phyloP scores from a whole-genome alignment of 179 eudicot genomes.

The Patellifolia procumbens region DNA sequence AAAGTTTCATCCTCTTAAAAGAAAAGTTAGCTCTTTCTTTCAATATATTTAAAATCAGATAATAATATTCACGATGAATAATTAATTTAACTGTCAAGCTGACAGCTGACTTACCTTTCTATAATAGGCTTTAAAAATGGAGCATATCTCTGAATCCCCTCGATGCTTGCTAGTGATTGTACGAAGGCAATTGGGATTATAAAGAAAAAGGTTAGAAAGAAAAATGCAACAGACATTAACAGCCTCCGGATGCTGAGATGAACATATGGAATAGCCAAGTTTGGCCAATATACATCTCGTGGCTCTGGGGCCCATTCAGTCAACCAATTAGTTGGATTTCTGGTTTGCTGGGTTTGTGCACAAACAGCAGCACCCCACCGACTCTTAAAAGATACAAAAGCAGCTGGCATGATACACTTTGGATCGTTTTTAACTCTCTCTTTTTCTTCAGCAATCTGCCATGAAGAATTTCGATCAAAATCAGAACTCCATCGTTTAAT shows the following conservation, averaged over 20 bases:
- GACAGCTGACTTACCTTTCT: constrained; percentile 68
- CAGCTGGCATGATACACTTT: constrained; percentile 70
- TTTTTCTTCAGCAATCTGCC: constrained; percentile 79
- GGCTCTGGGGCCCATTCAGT: constrained; percentile 84
- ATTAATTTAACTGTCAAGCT: constrained; percentile 1
- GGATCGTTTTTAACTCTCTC: constrained; percentile 56
- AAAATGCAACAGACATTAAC: constrained; percentile 70
- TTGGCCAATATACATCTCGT: constrained; percentile 69
- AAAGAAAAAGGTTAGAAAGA: constrained; percentile 92
- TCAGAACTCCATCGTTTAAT: neutral
- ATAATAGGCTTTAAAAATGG: constrained; percentile 63
- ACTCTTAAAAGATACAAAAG: constrained; percentile 77
- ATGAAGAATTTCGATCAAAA: constrained; percentile 9
- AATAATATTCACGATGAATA: neutral
- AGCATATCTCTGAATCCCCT: constrained; percentile 63
- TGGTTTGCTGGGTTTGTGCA: constrained; percentile 83
- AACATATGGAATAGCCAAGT: constrained; percentile 82
- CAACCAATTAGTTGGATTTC: constrained; percentile 72
- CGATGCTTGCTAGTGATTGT: constrained; percentile 85
- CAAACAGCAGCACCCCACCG: constrained; percentile 94
- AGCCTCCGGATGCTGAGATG: constrained; percentile 74
- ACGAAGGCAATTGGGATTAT: constrained; percentile 86
- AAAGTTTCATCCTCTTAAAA: too few species aligned
- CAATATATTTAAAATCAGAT: neutral
- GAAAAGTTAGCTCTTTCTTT: neutral